A percentile compares a stretch with the other conserved stretches of the same genome.
phyloP scores from a whole-genome alignment of 192 early-diverging fungal genomes.

The Rhizoclosmatium sp. region DNA sequence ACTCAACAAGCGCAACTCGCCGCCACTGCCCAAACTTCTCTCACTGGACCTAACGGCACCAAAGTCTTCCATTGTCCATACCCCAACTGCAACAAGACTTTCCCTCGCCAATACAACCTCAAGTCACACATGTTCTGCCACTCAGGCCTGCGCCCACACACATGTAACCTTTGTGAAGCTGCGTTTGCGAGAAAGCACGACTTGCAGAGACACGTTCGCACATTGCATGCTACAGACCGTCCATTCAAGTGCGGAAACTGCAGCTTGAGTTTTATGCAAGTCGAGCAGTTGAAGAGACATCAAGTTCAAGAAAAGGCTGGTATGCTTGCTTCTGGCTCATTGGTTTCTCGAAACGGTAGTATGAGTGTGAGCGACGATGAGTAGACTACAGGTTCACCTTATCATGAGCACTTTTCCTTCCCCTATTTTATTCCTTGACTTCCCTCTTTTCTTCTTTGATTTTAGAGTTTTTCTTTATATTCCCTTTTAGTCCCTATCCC shows the following conservation, averaged over 20 bases:
- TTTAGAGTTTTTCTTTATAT: no score
- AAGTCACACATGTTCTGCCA: conserved; percentile 80
- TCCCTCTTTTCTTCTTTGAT: no score
- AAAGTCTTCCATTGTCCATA: conserved; percentile 41
- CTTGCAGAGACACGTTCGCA: conserved; percentile 62
- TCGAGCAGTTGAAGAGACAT: conserved; percentile 30
- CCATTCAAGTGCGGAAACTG: conserved; percentile 34
- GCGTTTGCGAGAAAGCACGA: conserved; percentile 84
- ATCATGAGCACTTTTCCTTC: no score
- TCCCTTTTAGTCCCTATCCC: no score
- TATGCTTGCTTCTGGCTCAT: no score
- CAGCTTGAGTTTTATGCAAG: conserved; percentile 14
- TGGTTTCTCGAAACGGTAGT: no score
- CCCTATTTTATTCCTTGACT: no score
- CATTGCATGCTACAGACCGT: conserved; percentile 25
- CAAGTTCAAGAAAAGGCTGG: conserved; percentile 16
- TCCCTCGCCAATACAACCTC: conserved; percentile 84
- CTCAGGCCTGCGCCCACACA: conserved; percentile 56
- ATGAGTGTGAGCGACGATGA: no score
- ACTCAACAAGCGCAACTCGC: no score
- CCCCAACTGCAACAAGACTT: conserved; percentile 70
- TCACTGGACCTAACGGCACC: background rate
- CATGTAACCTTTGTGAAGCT: conserved; percentile 65
- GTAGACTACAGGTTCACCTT: no score
- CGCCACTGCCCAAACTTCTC: no score